Evolutionary conservation across 495 filamentous ascomycete genomes (phyloP), one percentile per base, ranked within the genome.

Genomic region (Lasiosphaeriaceae sp.): DNA sequence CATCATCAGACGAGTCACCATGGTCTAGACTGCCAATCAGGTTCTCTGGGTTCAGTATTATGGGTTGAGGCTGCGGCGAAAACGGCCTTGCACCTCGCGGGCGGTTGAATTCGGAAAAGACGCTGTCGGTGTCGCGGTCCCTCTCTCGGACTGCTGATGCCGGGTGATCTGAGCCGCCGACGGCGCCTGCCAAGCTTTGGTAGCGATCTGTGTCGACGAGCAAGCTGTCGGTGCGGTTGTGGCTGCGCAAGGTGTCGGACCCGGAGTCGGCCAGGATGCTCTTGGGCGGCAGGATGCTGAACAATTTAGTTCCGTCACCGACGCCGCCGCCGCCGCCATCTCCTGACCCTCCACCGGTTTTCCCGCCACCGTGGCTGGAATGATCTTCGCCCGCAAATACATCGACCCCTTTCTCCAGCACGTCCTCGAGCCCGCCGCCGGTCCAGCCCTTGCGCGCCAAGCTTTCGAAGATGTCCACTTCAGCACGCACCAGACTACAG

Each of bases 401-500:
- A 62, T 86, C 83, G 46, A 74, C 69, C n/a, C 82, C 82, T 59
- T 74, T 77, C 55, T 85, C 82, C 19, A 86, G 66, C 20, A 86
- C 58, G 24, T 86, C 83, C 39, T 85, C 83, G 20, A 86, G 65
- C 0, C 83, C 83, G 24, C 83, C 83, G 11, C 83, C 84, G 22
- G 74, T 79, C 83, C 83, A 86, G 3, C 83, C 83, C 56, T 86
- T 86, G 50, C 81, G 66, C 43, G 83, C 83, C 54, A 86, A 64
- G 20, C 79, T 76, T 69, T 86, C 83, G 61, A 85, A 86, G 48
- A 86, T 85, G 56, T 86, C 83, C 7, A 86, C 77, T 68, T 86
- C 83, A 45, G 83, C 83, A 20, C 83, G 74, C 21, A 85, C 83
- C 4, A 86, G 71, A 45, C 77, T 76, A 44, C 82, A 83, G 22